These are phyloP conservation scores for Crithidia mellificae DNA, from an alignment of 208 protist genomes.

Conservation along the genomic window DNA sequence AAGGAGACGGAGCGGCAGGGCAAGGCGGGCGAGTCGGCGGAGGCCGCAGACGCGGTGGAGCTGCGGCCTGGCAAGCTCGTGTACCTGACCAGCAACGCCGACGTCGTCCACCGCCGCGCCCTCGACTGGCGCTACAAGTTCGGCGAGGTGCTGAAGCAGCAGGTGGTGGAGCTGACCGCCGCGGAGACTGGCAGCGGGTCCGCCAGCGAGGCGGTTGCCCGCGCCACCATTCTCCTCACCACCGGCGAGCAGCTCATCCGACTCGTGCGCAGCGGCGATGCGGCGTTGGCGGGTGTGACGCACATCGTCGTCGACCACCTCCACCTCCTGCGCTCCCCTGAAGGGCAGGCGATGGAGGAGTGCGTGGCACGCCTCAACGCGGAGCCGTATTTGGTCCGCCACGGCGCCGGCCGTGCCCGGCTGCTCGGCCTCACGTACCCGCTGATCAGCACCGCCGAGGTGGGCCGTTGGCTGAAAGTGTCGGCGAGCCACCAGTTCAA, in stretches of 20 bases:
- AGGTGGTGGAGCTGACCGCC: conserved; percentile 48
- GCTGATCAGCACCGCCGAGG: conserved; percentile 77
- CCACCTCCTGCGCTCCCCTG: conserved; percentile 75
- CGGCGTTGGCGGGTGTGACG: conserved; percentile 56
- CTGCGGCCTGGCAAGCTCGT: conserved; percentile 54
- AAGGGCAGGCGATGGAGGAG: conserved; percentile 81
- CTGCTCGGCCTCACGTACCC: conserved; percentile 86
- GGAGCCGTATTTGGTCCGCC: conserved; percentile 60
- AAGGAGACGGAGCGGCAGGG: conserved; percentile 27
- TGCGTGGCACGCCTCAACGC: conserved; percentile 78
- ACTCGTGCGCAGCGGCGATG: conserved; percentile 48
- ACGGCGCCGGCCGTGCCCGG: conserved; percentile 54
- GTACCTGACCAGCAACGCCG: conserved; percentile 78
- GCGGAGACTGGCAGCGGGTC: background rate
- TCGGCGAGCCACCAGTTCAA: conserved; percentile 66
- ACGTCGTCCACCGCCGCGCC: conserved; percentile 70
- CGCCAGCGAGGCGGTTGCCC: conserved; percentile 23
- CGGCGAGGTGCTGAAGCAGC: conserved; percentile 62
- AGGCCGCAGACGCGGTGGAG: background rate
- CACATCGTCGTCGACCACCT: conserved; percentile 85
- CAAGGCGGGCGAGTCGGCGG: background rate
- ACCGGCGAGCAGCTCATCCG: conserved; percentile 52
- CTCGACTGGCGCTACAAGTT: conserved; percentile 87
- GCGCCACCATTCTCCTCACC: conserved; percentile 66
- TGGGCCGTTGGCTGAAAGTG: conserved; percentile 87